Conservation (phyloP, 2,329 filamentous ascomycete genomes). For the Aspergillus fischeri region DNA sequence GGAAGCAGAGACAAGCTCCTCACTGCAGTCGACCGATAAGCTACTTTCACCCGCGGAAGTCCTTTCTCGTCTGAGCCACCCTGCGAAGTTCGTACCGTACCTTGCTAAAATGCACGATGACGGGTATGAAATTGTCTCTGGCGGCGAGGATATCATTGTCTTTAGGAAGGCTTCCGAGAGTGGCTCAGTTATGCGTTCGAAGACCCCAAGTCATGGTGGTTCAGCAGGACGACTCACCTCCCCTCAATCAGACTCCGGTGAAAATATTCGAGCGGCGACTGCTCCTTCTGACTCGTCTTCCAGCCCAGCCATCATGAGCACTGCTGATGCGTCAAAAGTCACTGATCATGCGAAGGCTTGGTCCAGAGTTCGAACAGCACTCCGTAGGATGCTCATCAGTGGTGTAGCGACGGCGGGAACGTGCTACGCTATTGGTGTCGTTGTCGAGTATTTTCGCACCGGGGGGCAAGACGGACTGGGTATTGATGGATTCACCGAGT, state of each 20-base stretch:
- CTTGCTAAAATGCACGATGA: constrained; percentile 35
- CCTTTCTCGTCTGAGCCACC: constrained; percentile 35
- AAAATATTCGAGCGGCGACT: neutral
- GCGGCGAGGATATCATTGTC: constrained; percentile 39
- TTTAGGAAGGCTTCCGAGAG: constrained; percentile 24
- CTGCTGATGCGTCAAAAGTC: neutral
- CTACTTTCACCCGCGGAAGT: constrained; percentile 29
- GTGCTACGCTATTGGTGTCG: constrained; percentile 40
- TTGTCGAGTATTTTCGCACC: constrained; percentile 40
- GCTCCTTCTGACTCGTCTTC: neutral
- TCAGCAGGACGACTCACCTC: neutral
- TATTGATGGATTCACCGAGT: constrained; percentile 36
- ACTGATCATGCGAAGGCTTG: constrained; percentile 2
- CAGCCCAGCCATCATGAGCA: neutral
- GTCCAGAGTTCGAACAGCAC: constrained; percentile 15
- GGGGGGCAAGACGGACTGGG: constrained; percentile 37
- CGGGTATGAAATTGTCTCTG: constrained; percentile 42
- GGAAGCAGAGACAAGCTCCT: constrained; percentile 31
- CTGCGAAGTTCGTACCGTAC: constrained; percentile 40
- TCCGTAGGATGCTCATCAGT: constrained; percentile 33
- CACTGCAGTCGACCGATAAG: constrained; percentile 22
- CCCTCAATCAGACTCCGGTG: neutral
- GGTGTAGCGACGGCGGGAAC: constrained; percentile 33
- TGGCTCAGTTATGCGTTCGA: neutral
- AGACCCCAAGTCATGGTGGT: neutral